phyloP scores from a whole-genome alignment of 2,329 filamentous ascomycete species.

The Fusarium foetens region DNA sequence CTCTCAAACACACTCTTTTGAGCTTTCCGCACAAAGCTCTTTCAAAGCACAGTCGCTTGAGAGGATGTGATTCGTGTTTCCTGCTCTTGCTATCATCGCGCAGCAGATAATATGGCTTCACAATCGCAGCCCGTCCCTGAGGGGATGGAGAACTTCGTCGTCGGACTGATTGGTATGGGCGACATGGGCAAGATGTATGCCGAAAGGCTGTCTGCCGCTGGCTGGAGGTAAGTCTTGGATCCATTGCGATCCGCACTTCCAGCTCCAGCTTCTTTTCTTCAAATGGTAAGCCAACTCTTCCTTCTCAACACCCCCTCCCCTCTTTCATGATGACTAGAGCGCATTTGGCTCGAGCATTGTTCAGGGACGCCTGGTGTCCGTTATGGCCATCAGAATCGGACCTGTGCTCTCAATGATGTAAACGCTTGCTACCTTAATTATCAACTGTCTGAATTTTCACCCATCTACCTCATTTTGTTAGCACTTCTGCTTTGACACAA shows the following conservation, averaged over 20 bases:
- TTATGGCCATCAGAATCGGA: conserved; percentile 76
- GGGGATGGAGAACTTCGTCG: conserved; percentile 74
- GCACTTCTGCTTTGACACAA: conserved; percentile 1
- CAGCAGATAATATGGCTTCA: conserved; percentile 47
- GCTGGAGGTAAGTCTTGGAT: conserved; percentile 81
- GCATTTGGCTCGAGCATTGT: conserved; percentile 99
- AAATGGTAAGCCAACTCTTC: conserved; percentile 39
- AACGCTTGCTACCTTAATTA: conserved; percentile 94
- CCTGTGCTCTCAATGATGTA: conserved; percentile 92
- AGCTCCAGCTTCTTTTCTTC: conserved; percentile 19
- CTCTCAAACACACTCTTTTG: conserved; percentile 20
- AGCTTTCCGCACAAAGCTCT: conserved; percentile 24
- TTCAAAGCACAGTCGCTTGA: conserved; percentile 27
- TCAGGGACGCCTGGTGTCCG: conserved; percentile 70
- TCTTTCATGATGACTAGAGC: conserved; percentile 97
- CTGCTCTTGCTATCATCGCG: conserved; percentile 40
- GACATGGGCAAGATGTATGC: conserved; percentile 99
- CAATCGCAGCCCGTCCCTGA: conserved; percentile 46
- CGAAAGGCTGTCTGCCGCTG: conserved; percentile 84
- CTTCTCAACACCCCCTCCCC: conserved; percentile 7
- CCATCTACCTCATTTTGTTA: conserved; percentile 19
- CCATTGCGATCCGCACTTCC: conserved; percentile 16
- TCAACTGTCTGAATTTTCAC: conserved; percentile 77
- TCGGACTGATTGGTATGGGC: conserved; percentile 98
- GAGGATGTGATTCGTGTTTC: conserved; percentile 44